phyloP scores from a whole-genome alignment of 345 rosid genomes.

The Populus euphratica region DNA sequence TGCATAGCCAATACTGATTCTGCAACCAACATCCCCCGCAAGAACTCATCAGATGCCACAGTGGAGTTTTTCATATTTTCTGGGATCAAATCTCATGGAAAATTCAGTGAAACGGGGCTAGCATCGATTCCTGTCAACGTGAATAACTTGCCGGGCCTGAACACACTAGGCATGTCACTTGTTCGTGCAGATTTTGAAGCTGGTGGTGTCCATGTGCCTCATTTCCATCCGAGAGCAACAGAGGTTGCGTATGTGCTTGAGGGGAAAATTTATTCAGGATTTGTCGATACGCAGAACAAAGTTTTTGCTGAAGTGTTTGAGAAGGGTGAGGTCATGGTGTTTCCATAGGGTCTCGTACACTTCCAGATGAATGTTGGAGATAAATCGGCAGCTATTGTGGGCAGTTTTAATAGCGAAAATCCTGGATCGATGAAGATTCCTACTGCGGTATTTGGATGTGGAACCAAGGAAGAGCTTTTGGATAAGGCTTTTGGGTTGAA shows the following conservation, averaged over 20 bases:
- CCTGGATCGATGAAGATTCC: constrained; percentile 69
- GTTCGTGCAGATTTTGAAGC: constrained; percentile 68
- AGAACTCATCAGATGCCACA: constrained; percentile 55
- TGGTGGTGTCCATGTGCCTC: constrained; percentile 70
- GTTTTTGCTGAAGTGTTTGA: constrained; percentile 65
- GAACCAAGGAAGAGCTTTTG: constrained; percentile 54
- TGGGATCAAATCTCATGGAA: constrained; percentile 51
- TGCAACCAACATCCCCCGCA: constrained; percentile 39
- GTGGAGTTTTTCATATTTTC: constrained; percentile 65
- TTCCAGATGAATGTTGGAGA: constrained; percentile 87
- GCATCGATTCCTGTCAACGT: constrained; percentile 56
- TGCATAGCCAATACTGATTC: constrained; percentile 43
- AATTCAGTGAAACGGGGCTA: constrained; percentile 49
- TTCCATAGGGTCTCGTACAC: constrained; percentile 71
- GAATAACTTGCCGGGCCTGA: constrained; percentile 63
- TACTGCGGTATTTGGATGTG: constrained; percentile 67
- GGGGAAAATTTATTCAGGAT: constrained; percentile 72
- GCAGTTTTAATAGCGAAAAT: constrained; percentile 67
- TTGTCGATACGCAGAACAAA: constrained; percentile 57
- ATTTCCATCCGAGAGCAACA: constrained; percentile 75
- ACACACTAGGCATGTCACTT: constrained; percentile 64
- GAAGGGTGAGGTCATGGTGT: constrained; percentile 84
- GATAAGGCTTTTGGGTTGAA: constrained; percentile 77
- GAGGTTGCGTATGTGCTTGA: constrained; percentile 59
- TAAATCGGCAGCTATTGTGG: constrained; percentile 55